phyloP scores from a whole-genome alignment of 768 basidiomycete species.

The Hemileccinum rubropunctum region DNA sequence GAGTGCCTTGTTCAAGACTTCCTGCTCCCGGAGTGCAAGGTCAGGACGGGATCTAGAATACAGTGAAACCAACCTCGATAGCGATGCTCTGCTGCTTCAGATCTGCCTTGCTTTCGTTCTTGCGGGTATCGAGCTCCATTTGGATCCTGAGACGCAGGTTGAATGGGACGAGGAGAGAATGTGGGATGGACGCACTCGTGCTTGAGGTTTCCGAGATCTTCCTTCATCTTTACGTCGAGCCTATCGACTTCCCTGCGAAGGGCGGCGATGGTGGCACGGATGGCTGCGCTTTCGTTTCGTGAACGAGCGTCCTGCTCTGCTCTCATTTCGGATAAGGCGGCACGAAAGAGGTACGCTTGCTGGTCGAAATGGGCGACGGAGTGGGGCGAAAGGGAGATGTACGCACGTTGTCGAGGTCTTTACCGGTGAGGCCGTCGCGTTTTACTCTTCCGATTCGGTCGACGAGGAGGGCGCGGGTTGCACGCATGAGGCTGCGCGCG shows the following conservation, averaged over 20 bases:
- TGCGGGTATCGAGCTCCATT: conserved; percentile 93
- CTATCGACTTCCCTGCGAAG: conserved; percentile 85
- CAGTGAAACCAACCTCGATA: conserved; percentile 60
- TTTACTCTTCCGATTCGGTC: conserved; percentile 71
- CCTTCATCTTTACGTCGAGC: conserved; percentile 89
- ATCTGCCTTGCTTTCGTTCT: conserved; percentile 85
- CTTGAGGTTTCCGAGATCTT: conserved; percentile 82
- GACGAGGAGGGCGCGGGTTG: conserved; percentile 74
- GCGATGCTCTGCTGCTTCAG: conserved; percentile 79
- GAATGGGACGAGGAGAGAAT: neutral
- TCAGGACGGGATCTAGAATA: neutral
- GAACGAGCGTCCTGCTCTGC: conserved; percentile 81
- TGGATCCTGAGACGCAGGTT: conserved; percentile 61
- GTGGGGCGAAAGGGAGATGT: neutral
- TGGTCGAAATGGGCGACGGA: conserved; percentile 27
- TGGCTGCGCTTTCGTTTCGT: conserved; percentile 80
- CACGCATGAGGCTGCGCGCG: conserved; percentile 79
- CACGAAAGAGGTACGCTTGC: conserved; percentile 96
- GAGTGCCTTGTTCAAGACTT: conserved; percentile 70
- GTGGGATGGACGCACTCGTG: conserved; percentile 70
- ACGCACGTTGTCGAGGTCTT: conserved; percentile 82
- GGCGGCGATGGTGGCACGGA: conserved; percentile 71
- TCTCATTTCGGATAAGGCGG: conserved; percentile 86
- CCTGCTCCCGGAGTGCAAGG: conserved; percentile 38
- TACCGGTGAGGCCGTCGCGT: conserved; percentile 66